Conservation (phyloP, 2,329 filamentous ascomycete species). For the Diaporthe nobilis region DNA sequence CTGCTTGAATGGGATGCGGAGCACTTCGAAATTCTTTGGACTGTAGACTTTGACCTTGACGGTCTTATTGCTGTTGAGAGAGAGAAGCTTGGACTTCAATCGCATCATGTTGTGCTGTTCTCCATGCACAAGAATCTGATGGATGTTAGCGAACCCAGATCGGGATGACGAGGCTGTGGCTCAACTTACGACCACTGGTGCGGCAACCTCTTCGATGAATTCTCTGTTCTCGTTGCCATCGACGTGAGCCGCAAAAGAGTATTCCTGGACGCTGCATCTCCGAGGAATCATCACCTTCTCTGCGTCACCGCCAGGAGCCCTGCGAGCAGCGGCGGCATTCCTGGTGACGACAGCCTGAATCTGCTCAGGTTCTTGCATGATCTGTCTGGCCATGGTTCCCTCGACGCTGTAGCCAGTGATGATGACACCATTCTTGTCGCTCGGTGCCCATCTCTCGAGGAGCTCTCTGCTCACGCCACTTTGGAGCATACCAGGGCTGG, state of each 20-base stretch:
- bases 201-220: slow-evolving; percentile 94
- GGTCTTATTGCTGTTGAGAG: slow-evolving; percentile 86
- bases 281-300: slow-evolving; percentile 93
- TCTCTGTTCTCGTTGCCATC: slow-evolving; percentile 96
- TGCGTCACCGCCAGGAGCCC: slow-evolving; percentile 76
- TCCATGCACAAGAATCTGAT: slow-evolving; percentile 92
- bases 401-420: slow-evolving; percentile 99
- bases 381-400: slow-evolving; percentile 96
- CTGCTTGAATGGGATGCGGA: slow-evolving; percentile 93
- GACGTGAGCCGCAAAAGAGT: slow-evolving; percentile 96
- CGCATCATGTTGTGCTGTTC: slow-evolving; percentile 99
- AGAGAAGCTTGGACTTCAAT: slow-evolving; percentile 92
- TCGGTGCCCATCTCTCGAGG: slow-evolving; percentile 95
- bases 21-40: slow-evolving; percentile 93
- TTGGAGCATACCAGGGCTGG: slow-evolving; percentile 97
- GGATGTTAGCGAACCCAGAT: not conserved
- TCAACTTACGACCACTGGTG: slow-evolving; percentile 86
- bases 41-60: slow-evolving; percentile 93
- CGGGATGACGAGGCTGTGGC: not conserved
- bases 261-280: slow-evolving; percentile 93
- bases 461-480: slow-evolving; percentile 95
- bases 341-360: slow-evolving; percentile 95
- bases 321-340: slow-evolving; percentile 73
- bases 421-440: slow-evolving; percentile 96
- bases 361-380: slow-evolving; percentile 94